Percentiles rank a stretch among this genome's conserved stretches.
Conservation (phyloP, 164 flowering plant species). For the Macadamia integrifolia region DNA sequence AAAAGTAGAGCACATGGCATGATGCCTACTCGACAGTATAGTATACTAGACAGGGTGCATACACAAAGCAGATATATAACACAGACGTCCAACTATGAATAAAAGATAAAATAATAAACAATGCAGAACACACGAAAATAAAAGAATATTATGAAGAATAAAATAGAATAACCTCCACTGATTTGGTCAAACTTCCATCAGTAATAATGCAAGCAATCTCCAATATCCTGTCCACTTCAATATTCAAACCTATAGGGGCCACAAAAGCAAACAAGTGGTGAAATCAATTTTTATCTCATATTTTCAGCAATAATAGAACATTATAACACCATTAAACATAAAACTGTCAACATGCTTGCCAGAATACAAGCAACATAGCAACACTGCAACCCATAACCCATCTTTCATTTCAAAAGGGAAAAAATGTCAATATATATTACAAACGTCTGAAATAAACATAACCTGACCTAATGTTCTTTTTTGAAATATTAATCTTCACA, state of each 20-base stretch:
- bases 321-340: neutral
- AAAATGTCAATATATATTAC: no score
- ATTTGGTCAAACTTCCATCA: slow-evolving; percentile 70
- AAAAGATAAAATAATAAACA: neutral
- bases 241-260: slow-evolving; percentile 51
- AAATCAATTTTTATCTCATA: neutral
- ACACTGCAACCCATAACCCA: no score
- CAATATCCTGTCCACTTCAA: slow-evolving; percentile 80
- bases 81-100: neutral
- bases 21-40: no score
- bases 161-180: slow-evolving; percentile 54
- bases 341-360: no score
- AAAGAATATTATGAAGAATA: neutral
- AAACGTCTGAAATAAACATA: no score
- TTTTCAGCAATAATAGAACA: neutral
- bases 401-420: no score
- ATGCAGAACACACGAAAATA: neutral
- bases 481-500: no score
- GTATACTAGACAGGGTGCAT: no score
- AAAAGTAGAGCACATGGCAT: no score
- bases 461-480: no score
- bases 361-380: no score
- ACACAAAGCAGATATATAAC: no score
- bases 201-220: slow-evolving; percentile 97
- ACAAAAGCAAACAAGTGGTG: neutral